phyloP scores from a whole-genome alignment of 768 basidiomycete species.

The Xerocomellus chrysenteron region DNA sequence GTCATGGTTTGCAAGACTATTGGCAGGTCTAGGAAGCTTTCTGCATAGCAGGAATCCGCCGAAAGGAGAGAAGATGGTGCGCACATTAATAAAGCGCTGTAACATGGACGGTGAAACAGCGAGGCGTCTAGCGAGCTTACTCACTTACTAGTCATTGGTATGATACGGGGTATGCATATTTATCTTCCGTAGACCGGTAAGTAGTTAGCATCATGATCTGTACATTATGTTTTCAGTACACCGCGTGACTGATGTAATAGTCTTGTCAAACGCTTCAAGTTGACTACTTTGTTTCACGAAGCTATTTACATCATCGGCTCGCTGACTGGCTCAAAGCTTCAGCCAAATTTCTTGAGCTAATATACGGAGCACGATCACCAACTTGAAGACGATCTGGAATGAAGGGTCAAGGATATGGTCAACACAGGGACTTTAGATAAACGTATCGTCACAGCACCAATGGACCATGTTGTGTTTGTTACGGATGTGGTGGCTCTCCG shows the following conservation, averaged over 20 bases:
- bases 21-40: constrained; percentile 22
- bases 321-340: constrained; percentile 62
- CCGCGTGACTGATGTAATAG: not conserved
- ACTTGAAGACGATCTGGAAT: constrained; percentile 33
- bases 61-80: constrained; percentile 26
- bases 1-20: constrained; percentile 24
- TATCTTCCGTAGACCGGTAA: not conserved
- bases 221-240: not conserved
- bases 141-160: not conserved
- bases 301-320: constrained; percentile 33
- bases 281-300: not conserved
- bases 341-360: constrained; percentile 53
- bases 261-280: not conserved
- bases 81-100: constrained; percentile 27
- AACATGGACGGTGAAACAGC: constrained; percentile 30
- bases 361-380: constrained; percentile 47
- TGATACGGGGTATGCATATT: not conserved
- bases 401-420: constrained; percentile 7
- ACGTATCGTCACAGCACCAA: no score
- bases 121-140: constrained; percentile 15
- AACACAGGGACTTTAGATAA: no score
- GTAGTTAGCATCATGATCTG: not conserved
- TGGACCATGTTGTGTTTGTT: constrained; percentile 3
- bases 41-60: constrained; percentile 22
- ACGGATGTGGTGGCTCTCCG: no score